Evolutionary conservation across 176 grass and related monocot genomes (phyloP).

Genomic region (Triticum dicoccoides): DNA sequence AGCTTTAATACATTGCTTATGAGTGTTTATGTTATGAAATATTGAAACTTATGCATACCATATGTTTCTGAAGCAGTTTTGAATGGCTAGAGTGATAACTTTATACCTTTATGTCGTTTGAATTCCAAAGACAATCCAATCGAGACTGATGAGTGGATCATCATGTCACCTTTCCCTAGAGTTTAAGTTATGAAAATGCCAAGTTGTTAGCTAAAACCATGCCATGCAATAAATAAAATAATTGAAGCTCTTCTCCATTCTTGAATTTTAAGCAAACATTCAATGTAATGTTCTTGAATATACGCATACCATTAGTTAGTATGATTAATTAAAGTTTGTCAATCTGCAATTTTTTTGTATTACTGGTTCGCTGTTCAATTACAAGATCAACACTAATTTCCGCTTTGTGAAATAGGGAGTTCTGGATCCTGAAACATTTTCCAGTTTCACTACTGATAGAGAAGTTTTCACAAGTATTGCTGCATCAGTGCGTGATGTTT

Average conservation of each 20-base stretch:
- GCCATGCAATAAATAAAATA: neutral
- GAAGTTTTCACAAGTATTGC: conserved; percentile 76
- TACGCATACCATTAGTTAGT: neutral
- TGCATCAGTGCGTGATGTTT: conserved; percentile 89
- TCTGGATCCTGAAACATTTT: conserved; percentile 65
- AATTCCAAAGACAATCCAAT: conserved; percentile 15
- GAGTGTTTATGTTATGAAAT: conserved; percentile 9
- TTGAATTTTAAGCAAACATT: conserved; percentile 3
- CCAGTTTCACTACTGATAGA: conserved; percentile 55
- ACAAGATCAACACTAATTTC: conserved; percentile 36
- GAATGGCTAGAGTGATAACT: neutral
- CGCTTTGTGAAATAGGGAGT: conserved; percentile 54
- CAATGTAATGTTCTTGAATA: conserved; percentile 4
- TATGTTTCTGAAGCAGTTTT: conserved; percentile 3
- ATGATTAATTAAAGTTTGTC: neutral
- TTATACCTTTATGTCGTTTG: neutral
- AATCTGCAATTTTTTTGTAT: conserved; percentile 1
- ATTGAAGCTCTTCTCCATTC: neutral
- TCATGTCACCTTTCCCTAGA: neutral
- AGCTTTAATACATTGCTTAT: conserved; percentile 6
- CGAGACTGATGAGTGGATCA: neutral
- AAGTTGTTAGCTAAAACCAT: neutral
- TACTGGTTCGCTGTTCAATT: neutral
- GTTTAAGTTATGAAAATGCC: neutral
- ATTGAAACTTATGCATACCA: neutral